These are phyloP conservation scores for Amesomyces nigricolor DNA, from an alignment of 2,329 filamentous ascomycete species.

Conservation along the genomic window DNA sequence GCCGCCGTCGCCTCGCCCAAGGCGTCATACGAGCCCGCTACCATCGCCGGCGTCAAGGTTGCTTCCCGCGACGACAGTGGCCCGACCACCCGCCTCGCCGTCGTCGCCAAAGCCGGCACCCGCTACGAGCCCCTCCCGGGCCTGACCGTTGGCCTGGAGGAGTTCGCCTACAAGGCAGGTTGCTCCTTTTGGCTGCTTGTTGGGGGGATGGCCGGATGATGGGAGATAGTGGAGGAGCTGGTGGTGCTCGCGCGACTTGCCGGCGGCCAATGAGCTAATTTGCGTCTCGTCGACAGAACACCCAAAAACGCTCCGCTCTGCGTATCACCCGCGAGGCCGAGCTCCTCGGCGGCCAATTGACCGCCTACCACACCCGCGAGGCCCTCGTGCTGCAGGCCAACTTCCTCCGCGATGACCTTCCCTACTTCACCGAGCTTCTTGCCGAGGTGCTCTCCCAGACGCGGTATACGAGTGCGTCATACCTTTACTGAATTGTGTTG, in stretches of 20 bases:
- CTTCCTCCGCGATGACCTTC: slow-evolving; percentile 92
- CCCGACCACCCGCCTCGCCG: slow-evolving; percentile 81
- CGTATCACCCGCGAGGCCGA: slow-evolving; percentile 93
- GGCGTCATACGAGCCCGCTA: slow-evolving; percentile 81
- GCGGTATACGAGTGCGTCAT: slow-evolving; percentile 67
- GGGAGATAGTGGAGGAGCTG: slow-evolving; percentile 7
- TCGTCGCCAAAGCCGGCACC: slow-evolving; percentile 92
- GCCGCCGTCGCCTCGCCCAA: slow-evolving; percentile 58
- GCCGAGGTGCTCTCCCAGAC: slow-evolving; percentile 86
- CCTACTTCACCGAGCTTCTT: slow-evolving; percentile 94
- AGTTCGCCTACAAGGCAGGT: slow-evolving; percentile 88
- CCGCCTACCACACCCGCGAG: slow-evolving; percentile 84
- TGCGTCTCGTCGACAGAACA: slow-evolving; percentile 57
- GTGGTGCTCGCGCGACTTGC: slow-evolving; percentile 4
- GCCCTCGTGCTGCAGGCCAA: slow-evolving; percentile 87
- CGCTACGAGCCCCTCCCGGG: slow-evolving; percentile 88
- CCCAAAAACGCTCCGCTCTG: slow-evolving; percentile 78
- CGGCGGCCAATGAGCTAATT: slow-evolving; percentile 42
- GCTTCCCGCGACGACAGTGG: slow-evolving; percentile 85
- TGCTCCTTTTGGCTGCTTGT: slow-evolving; percentile 32
- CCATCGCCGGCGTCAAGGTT: slow-evolving; percentile 84
- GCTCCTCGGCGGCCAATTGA: slow-evolving; percentile 86
- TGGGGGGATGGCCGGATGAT: background rate
- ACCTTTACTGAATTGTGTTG: slow-evolving; percentile 15
- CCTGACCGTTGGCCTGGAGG: slow-evolving; percentile 81